phyloP scores from a whole-genome alignment of 2,329 filamentous ascomycete species.

The Xylariaceae sp. region DNA sequence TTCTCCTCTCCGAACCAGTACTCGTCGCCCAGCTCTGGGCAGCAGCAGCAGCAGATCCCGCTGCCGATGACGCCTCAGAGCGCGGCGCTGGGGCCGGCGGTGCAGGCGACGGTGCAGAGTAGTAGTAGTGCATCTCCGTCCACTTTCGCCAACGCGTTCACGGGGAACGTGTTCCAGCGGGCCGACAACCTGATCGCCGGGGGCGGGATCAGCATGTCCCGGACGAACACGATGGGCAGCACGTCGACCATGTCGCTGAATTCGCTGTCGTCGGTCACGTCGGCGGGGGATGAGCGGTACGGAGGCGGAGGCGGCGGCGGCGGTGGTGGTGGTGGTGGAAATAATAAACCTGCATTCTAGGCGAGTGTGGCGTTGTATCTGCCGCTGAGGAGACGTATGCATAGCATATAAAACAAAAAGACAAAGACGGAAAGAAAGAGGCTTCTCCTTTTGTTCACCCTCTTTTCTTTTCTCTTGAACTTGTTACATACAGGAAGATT shows the following conservation, averaged over 20 bases:
- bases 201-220: constrained; percentile 52
- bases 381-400: constrained; percentile 17
- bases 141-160: constrained; percentile 46
- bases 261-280: constrained; percentile 28
- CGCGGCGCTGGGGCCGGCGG: constrained; percentile 81
- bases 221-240: constrained; percentile 40
- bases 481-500: too few relatives aligned
- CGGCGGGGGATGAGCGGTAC: constrained; percentile 27
- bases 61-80: constrained; percentile 84
- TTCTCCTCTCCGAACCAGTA: constrained; percentile 33
- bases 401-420: constrained; percentile 11
- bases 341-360: constrained; percentile 30
- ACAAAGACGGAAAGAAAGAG: constrained; percentile 13
- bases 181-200: constrained; percentile 53
- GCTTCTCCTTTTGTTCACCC: too few relatives aligned
- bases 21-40: constrained; percentile 28
- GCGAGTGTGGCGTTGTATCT: constrained; percentile 21
- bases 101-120: constrained; percentile 81
- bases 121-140: constrained; percentile 50
- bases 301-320: constrained; percentile 18
- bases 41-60: constrained; percentile 32
- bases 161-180: constrained; percentile 55
- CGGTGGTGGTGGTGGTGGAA: constrained; percentile 26
- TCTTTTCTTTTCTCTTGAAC: too few relatives aligned
- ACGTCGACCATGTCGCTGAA: constrained; percentile 31